These are phyloP conservation scores for Phalaenopsis hybrid DNA, from an alignment of 116 monocot species.

Conservation along the genomic window DNA sequence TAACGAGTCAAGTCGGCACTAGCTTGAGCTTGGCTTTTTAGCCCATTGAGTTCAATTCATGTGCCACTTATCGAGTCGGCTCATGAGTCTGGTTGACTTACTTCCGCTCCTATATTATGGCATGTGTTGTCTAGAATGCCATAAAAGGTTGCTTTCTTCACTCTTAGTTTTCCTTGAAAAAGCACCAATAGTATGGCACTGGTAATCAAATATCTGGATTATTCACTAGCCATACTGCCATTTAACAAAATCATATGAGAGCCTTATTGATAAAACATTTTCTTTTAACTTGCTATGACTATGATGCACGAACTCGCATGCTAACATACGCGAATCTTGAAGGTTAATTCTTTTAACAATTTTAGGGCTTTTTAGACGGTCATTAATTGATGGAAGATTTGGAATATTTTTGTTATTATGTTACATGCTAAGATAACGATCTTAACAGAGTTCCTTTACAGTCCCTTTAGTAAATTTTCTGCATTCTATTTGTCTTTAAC, in stretches of 20 bases:
- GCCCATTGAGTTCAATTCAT: no score
- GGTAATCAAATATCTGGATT: neutral
- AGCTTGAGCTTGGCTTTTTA: no score
- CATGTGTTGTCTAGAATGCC: neutral
- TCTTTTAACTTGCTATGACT: neutral
- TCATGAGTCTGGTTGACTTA: no score
- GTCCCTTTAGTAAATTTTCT: neutral
- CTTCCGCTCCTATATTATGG: neutral
- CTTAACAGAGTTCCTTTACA: neutral
- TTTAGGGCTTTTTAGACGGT: neutral
- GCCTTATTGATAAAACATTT: neutral
- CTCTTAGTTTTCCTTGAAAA: neutral
- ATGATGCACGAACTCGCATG: neutral
- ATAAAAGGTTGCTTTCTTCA: neutral
- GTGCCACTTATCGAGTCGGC: no score
- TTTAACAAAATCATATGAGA: slow-evolving; percentile 1
- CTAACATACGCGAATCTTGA: neutral
- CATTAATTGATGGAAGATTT: neutral
- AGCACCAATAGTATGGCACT: neutral
- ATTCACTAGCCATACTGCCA: neutral
- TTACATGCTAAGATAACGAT: neutral
- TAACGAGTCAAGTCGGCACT: no score
- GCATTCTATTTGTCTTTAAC: neutral
- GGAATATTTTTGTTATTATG: neutral
- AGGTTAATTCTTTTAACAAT: neutral